phyloP scores from a whole-genome alignment of 176 grass and related monocot species.

The Puccinellia tenuiflora region DNA sequence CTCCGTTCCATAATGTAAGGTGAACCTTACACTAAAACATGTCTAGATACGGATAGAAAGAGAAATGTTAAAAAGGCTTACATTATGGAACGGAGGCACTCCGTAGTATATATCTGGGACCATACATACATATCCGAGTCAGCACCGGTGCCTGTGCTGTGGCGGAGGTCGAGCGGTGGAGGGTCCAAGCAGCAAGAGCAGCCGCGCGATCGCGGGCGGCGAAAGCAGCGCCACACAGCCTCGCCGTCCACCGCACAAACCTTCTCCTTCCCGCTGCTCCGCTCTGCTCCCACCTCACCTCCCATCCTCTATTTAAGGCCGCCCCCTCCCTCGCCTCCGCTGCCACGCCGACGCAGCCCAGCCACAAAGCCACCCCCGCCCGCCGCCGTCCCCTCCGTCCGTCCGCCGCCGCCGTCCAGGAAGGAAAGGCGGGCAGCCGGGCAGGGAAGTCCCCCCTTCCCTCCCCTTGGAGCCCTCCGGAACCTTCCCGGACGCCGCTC shows the following conservation, averaged over 20 bases:
- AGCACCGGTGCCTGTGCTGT: background rate
- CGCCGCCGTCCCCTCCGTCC: background rate
- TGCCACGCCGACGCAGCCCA: constrained; percentile 17
- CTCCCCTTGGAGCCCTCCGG: background rate
- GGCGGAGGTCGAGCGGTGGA: background rate
- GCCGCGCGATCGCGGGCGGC: constrained; percentile 5
- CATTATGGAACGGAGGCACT: too few species aligned
- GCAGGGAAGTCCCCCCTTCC: background rate
- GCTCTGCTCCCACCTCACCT: background rate
- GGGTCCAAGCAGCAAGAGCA: background rate
- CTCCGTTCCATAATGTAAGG: too few species aligned
- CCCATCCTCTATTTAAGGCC: constrained; percentile 14
- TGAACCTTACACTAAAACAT: too few species aligned
- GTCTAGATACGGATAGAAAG: too few species aligned
- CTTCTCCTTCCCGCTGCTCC: background rate
- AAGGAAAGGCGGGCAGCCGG: background rate
- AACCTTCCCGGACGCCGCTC: background rate
- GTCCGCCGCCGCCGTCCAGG: constrained; percentile 3
- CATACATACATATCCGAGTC: background rate
- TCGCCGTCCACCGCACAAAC: background rate
- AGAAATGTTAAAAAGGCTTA: too few species aligned
- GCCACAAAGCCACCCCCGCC: background rate
- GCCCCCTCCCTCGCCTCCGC: background rate
- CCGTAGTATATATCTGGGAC: too few species aligned
- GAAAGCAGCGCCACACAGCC: constrained; percentile 21